phyloP scores from a whole-genome alignment of 768 basidiomycete genomes.

The Suillus clintonianus region DNA sequence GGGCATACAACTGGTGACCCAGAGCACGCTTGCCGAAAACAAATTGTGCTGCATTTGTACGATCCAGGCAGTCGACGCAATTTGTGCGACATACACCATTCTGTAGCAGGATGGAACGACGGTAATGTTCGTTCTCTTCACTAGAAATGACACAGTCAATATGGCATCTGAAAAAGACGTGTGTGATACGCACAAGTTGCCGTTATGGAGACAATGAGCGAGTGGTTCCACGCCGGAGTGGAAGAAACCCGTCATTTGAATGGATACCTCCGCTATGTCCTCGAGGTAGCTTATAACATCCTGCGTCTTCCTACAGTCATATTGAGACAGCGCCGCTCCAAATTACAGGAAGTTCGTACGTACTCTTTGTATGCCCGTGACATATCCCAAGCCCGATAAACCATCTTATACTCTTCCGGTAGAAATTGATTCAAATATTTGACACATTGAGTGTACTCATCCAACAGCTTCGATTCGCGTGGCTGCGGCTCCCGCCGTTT shows the following conservation, averaged over 20 bases:
- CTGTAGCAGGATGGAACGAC: constrained; percentile 75
- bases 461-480: constrained; percentile 86
- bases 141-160: not conserved
- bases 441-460: constrained; percentile 92
- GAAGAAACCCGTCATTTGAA: constrained; percentile 92
- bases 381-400: constrained; percentile 97
- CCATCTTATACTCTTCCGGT: constrained; percentile 81
- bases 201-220: constrained; percentile 60
- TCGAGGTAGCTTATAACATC: constrained; percentile 95
- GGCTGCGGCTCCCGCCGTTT: constrained; percentile 80
- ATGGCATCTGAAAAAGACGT: not conserved
- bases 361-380: constrained; percentile 92
- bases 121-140: constrained; percentile 42
- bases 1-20: constrained; percentile 92
- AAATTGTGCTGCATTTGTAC: constrained; percentile 96
- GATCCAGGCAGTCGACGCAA: constrained; percentile 95
- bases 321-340: not conserved
- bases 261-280: constrained; percentile 91
- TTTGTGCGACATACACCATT: constrained; percentile 93
- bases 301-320: constrained; percentile 72
- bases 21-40: constrained; percentile 94
- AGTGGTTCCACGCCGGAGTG: constrained; percentile 90
- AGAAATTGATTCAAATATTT: constrained; percentile 94
- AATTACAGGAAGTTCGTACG: constrained; percentile 39
- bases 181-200: constrained; percentile 32